A percentile compares a stretch with the other conserved stretches of the same genome.
Evolutionary conservation across 768 basidiomycete species (phyloP).

Genomic region (Lactarius deliciosus): DNA sequence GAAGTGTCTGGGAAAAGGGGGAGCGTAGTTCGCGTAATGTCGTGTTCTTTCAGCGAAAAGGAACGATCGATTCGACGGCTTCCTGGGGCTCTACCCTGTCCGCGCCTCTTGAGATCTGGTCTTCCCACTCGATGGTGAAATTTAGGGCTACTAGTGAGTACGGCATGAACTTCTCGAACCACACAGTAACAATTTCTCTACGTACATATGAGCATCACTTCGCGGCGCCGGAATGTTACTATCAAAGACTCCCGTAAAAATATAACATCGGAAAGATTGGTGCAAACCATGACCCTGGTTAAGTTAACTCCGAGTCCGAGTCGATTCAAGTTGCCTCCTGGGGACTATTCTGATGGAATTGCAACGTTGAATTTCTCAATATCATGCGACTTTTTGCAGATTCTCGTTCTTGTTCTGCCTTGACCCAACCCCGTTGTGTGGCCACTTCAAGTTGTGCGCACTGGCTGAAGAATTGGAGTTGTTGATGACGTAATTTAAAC

Average conservation of each 20-base stretch:
- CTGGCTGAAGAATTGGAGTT: neutral
- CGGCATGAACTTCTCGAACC: neutral
- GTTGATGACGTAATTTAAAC: neutral
- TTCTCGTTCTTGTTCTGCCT: neutral
- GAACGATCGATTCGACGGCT: neutral
- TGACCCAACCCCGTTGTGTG: neutral
- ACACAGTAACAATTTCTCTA: neutral
- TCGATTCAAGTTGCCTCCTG: neutral
- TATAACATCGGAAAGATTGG: neutral
- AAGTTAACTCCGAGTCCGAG: neutral
- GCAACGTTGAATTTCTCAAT: neutral
- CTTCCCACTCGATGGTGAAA: neutral
- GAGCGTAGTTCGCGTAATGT: neutral
- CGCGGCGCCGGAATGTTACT: neutral
- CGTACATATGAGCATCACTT: neutral
- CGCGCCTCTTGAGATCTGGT: neutral
- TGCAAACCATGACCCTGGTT: neutral
- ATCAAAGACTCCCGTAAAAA: neutral
- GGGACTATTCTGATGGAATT: neutral
- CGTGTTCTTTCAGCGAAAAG: neutral
- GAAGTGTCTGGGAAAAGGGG: neutral
- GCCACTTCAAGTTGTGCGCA: neutral
- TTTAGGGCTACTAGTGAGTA: neutral
- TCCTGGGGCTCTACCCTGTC: neutral
- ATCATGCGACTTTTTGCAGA: neutral